Evolutionary conservation across 176 grass and related monocot genomes (phyloP).

Genomic region (Pontederia paniculata): DNA sequence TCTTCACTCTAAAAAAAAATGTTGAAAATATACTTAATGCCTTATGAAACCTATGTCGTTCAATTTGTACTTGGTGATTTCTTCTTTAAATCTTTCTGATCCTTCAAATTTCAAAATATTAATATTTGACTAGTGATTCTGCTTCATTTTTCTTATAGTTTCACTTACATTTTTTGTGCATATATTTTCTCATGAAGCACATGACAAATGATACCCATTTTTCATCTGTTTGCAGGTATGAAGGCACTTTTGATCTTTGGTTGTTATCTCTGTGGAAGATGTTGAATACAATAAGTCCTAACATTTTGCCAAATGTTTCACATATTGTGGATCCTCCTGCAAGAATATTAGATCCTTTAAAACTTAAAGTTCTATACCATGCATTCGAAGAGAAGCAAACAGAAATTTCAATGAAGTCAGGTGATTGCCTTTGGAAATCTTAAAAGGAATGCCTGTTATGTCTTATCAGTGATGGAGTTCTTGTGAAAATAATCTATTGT

Average conservation of each 20-base stretch:
- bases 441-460: neutral
- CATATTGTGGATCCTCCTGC: conserved; percentile 59
- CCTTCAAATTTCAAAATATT: too few relatives aligned
- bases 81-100: too few relatives aligned
- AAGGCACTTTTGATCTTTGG: conserved; percentile 82
- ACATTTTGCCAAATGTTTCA: conserved; percentile 55
- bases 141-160: too few relatives aligned
- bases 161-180: too few relatives aligned
- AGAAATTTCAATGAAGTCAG: conserved; percentile 30
- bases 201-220: neutral
- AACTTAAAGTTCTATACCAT: conserved; percentile 58
- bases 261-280: conserved; percentile 66
- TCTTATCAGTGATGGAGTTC: neutral
- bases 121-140: too few relatives aligned
- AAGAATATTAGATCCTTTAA: conserved; percentile 49
- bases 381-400: conserved; percentile 18
- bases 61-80: too few relatives aligned
- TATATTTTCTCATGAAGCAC: neutral
- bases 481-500: neutral
- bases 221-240: conserved; percentile 41
- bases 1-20: too few relatives aligned
- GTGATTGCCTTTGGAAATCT: conserved; percentile 23
- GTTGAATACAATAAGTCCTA: conserved; percentile 37
- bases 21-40: too few relatives aligned
- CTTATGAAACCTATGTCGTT: too few relatives aligned